Evolutionary conservation across 331 rosid species (phyloP).

Genomic region (Cydonia oblonga): DNA sequence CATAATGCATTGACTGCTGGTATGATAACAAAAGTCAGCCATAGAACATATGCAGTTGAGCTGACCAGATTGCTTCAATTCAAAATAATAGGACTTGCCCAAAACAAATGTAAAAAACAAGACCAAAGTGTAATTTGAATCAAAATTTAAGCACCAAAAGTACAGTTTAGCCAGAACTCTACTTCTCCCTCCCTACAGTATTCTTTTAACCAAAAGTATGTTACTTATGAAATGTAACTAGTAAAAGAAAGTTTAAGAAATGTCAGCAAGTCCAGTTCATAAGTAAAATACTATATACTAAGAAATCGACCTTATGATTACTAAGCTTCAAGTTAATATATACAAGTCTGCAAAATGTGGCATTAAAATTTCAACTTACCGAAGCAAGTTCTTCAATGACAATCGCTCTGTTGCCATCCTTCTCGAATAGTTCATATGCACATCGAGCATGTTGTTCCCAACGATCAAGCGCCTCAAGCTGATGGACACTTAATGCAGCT

Average conservation of each 20-base stretch:
- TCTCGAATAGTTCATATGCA: slow-evolving; percentile 89
- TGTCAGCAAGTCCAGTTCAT: not conserved
- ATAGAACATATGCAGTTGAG: not conserved
- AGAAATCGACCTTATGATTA: not conserved
- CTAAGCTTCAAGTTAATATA: not conserved
- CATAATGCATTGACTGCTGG: not conserved
- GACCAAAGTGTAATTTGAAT: not conserved
- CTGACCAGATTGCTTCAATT: not conserved
- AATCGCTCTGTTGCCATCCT: slow-evolving; percentile 88
- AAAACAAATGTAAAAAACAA: no score
- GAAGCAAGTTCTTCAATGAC: slow-evolving; percentile 96
- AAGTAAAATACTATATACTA: not conserved
- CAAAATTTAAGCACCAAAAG: not conserved
- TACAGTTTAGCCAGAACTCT: not conserved
- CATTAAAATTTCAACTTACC: slow-evolving; percentile 34
- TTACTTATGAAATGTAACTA: not conserved
- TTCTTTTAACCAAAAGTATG: not conserved
- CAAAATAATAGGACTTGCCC: no score
- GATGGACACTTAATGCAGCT: slow-evolving; percentile 83
- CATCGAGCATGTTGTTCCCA: slow-evolving; percentile 98
- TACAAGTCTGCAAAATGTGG: not conserved
- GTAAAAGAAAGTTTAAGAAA: not conserved
- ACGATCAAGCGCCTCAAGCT: slow-evolving; percentile 91
- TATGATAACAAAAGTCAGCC: not conserved
- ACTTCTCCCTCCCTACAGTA: not conserved